Evolutionary conservation across 192 early-diverging fungal genomes (phyloP).

Genomic region (Rhizophlyctis rosea): DNA sequence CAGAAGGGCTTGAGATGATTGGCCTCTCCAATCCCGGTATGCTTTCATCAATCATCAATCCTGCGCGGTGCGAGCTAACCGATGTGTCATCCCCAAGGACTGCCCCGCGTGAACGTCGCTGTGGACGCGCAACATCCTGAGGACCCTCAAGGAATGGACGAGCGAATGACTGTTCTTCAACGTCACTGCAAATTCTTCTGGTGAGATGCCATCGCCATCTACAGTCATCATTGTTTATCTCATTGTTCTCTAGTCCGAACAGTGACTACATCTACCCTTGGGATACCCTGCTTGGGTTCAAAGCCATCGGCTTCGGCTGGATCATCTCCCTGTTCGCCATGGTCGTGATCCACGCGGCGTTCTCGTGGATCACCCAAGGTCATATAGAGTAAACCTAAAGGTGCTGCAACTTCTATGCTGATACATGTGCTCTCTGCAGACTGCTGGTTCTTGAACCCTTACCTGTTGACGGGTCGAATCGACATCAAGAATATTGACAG

Average conservation of each 20-base stretch:
- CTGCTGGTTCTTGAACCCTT: slow-evolving; percentile 47
- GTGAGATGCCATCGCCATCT: background rate
- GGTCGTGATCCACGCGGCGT: slow-evolving; percentile 36
- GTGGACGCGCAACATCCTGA: slow-evolving; percentile 10
- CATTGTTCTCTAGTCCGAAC: slow-evolving; percentile 1
- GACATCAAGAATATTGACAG: slow-evolving; percentile 46
- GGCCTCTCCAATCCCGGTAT: too few relatives aligned
- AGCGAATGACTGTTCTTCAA: slow-evolving; percentile 36
- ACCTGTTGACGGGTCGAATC: slow-evolving; percentile 45
- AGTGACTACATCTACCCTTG: slow-evolving; percentile 35
- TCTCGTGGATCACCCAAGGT: slow-evolving; percentile 36
- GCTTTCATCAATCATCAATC: too few relatives aligned
- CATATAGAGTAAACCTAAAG: slow-evolving; percentile 2
- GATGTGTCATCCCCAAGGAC: background rate
- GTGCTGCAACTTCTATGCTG: background rate
- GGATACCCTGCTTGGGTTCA: slow-evolving; percentile 34
- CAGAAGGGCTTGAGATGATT: too few relatives aligned
- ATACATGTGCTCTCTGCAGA: slow-evolving; percentile 4
- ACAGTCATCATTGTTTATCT: background rate
- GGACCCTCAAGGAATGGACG: slow-evolving; percentile 17
- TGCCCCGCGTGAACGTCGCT: slow-evolving; percentile 21
- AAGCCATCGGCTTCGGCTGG: slow-evolving; percentile 44
- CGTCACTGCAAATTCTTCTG: slow-evolving; percentile 57
- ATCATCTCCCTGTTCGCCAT: slow-evolving; percentile 34
- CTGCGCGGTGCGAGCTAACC: too few relatives aligned